Evolutionary conservation across 176 grass and related monocot species (phyloP).

Genomic region (Canna indica): DNA sequence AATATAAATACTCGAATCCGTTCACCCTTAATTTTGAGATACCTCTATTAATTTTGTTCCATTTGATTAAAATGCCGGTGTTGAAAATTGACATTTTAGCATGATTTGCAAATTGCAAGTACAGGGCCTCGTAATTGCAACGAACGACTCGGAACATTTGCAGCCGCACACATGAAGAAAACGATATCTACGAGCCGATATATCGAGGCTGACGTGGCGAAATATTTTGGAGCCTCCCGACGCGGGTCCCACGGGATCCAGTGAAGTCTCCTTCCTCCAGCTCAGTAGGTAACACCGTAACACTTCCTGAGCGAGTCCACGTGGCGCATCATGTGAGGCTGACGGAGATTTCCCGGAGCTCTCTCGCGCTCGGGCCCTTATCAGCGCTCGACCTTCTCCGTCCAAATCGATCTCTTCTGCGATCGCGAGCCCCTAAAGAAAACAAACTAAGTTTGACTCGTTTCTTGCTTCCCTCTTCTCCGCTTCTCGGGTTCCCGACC

Average conservation of each 20-base stretch:
- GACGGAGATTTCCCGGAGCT: background rate
- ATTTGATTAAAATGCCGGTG: too few species aligned
- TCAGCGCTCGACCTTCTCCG: background rate
- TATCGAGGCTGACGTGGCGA: background rate
- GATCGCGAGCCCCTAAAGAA: background rate
- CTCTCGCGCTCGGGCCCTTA: background rate
- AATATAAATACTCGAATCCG: too few species aligned
- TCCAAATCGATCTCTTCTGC: background rate
- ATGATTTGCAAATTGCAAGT: too few species aligned
- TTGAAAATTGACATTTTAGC: too few species aligned
- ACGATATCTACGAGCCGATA: background rate
- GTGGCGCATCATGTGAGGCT: background rate
- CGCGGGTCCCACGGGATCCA: background rate
- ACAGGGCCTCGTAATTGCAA: too few species aligned
- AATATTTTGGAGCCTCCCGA: background rate
- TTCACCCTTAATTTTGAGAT: too few species aligned
- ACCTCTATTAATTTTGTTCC: too few species aligned
- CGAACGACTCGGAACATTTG: too few species aligned
- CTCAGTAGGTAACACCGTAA: background rate
- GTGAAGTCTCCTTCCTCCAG: background rate
- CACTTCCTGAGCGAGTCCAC: background rate
- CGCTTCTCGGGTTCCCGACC: background rate
- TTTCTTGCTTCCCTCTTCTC: background rate
- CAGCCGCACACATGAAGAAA: background rate
- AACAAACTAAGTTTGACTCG: background rate